Conservation (phyloP, 768 basidiomycete species). For the Royoungia palumana region DNA sequence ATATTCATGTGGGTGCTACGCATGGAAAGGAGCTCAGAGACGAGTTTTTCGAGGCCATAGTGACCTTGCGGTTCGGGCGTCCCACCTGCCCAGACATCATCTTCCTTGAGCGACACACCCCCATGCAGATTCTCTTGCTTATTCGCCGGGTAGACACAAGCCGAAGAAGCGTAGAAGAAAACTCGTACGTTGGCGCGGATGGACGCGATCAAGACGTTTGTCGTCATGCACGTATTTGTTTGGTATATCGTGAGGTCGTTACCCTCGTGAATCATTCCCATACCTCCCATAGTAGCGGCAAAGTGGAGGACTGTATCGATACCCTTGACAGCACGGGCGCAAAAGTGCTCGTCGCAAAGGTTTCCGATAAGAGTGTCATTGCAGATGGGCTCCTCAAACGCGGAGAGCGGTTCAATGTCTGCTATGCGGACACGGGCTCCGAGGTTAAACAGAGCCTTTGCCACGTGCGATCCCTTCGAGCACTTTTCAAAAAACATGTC, state of each 20-base stretch:
- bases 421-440: slow-evolving; percentile 41
- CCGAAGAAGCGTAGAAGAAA: slow-evolving; percentile 57
- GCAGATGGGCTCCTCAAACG: slow-evolving; percentile 22
- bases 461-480: slow-evolving; percentile 50
- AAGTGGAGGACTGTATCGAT: slow-evolving; percentile 51
- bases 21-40: slow-evolving; percentile 44
- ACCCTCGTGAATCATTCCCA: slow-evolving; percentile 54
- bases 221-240: slow-evolving; percentile 49
- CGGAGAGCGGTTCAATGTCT: slow-evolving; percentile 34
- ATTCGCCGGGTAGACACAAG: slow-evolving; percentile 52
- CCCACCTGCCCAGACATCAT: slow-evolving; percentile 39
- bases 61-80: slow-evolving; percentile 49
- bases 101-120: slow-evolving; percentile 46
- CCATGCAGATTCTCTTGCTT: slow-evolving; percentile 34
- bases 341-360: slow-evolving; percentile 43
- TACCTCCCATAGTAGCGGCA: slow-evolving; percentile 62
- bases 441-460: slow-evolving; percentile 32
- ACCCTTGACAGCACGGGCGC: slow-evolving; percentile 36
- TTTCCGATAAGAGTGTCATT: slow-evolving; percentile 43
- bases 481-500: neutral
- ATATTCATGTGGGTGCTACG: slow-evolving; percentile 30
- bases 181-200: slow-evolving; percentile 35
- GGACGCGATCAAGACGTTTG: slow-evolving; percentile 43
- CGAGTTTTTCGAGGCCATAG: slow-evolving; percentile 58
- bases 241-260: slow-evolving; percentile 50